Conservation (phyloP, 2,329 filamentous ascomycete genomes). For the Pseudogymnoascus pannorum region DNA sequence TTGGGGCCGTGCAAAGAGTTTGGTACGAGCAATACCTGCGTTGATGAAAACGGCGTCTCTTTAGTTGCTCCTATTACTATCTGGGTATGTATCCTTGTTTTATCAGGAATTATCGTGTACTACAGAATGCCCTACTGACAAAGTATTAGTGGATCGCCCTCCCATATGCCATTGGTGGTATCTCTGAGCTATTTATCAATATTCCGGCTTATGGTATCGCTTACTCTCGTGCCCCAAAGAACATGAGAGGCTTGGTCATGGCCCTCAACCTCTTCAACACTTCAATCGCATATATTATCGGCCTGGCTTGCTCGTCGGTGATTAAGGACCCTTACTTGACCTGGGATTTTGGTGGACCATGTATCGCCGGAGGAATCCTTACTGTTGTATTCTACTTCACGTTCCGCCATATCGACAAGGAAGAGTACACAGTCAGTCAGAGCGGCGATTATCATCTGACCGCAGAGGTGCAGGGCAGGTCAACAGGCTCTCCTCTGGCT, state of each 20-base stretch:
- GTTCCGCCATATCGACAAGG: constrained; percentile 40
- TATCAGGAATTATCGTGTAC: background rate
- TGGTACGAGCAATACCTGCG: constrained; percentile 25
- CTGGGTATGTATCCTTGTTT: constrained; percentile 39
- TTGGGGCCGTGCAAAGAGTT: constrained; percentile 48
- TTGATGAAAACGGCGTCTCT: constrained; percentile 18
- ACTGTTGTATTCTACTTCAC: constrained; percentile 40
- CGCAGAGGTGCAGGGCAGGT: constrained; percentile 10
- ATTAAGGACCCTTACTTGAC: constrained; percentile 43
- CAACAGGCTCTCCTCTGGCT: constrained; percentile 10
- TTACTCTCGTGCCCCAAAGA: constrained; percentile 42
- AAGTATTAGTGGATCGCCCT: constrained; percentile 43
- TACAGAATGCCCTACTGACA: background rate
- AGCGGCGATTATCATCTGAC: constrained; percentile 42
- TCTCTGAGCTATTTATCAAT: constrained; percentile 46
- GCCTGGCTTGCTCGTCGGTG: constrained; percentile 38
- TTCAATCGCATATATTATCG: constrained; percentile 39
- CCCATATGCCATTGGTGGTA: constrained; percentile 42
- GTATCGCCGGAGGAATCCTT: constrained; percentile 38
- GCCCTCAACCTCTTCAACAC: constrained; percentile 43
- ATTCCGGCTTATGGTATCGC: constrained; percentile 45
- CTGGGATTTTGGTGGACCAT: constrained; percentile 43
- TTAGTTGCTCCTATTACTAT: constrained; percentile 37
- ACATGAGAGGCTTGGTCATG: constrained; percentile 45
- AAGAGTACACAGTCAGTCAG: constrained; percentile 37